Percentiles rank a stretch among this genome's conserved stretches.
These are phyloP conservation scores for Chalaropsis thielavioides DNA, from an alignment of 2,329 filamentous ascomycete species.

Conservation along the genomic window DNA sequence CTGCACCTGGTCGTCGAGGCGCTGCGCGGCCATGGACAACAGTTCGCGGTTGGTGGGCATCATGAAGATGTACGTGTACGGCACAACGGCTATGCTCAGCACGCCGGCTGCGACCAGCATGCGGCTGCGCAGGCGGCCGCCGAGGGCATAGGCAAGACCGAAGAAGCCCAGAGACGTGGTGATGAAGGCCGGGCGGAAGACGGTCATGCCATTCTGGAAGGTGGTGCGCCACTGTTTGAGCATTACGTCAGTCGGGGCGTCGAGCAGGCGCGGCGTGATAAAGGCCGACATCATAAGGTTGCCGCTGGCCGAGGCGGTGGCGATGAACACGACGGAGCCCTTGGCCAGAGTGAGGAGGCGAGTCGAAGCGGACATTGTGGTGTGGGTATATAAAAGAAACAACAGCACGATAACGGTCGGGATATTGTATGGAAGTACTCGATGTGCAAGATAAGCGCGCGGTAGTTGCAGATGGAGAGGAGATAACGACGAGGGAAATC, in stretches of 20 bases:
- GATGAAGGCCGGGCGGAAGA: slow-evolving; percentile 11
- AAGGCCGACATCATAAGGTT: not conserved
- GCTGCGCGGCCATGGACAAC: slow-evolving; percentile 3
- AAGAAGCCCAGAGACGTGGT: not conserved
- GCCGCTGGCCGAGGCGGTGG: slow-evolving; percentile 2
- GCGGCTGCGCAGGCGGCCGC: not conserved
- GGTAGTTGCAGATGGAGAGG: not conserved
- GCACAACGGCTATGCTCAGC: slow-evolving; percentile 2
- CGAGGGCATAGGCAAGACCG: not conserved
- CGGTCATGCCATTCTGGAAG: not conserved
- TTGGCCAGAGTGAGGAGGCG: not conserved
- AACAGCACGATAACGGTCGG: not conserved
- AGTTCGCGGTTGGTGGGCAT: slow-evolving; percentile 13
- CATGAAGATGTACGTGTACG: slow-evolving; percentile 12
- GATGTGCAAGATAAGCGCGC: not conserved
- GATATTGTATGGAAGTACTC: not conserved
- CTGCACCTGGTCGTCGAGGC: slow-evolving; percentile 2
- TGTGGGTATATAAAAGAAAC: not conserved
- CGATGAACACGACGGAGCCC: slow-evolving; percentile 6
- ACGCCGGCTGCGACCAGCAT: not conserved
- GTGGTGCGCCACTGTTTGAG: slow-evolving; percentile 14
- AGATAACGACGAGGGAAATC: not conserved
- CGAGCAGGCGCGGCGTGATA: slow-evolving; percentile 12
- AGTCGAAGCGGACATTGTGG: not conserved
- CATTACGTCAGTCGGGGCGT: slow-evolving; percentile 11